Percentiles rank a stretch among this genome's conserved stretches.
These are phyloP conservation scores for Pezicula radicicola DNA, from an alignment of 2,329 filamentous ascomycete species.

Conservation along the genomic window DNA sequence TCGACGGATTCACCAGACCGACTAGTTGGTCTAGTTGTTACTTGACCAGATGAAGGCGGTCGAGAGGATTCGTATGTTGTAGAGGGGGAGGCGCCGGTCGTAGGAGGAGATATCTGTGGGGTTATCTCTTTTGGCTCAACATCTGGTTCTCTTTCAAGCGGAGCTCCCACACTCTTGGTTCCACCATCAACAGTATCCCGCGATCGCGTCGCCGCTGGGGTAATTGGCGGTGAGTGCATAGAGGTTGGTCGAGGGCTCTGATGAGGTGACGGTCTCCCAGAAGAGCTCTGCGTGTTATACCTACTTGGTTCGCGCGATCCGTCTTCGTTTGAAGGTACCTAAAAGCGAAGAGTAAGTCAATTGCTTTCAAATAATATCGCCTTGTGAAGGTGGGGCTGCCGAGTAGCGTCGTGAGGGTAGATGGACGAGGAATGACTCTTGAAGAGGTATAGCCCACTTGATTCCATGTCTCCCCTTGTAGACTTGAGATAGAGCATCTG, in stretches of 20 bases:
- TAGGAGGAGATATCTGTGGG: slow-evolving; percentile 64
- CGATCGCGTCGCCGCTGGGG: slow-evolving; percentile 73
- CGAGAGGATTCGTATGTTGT: slow-evolving; percentile 26
- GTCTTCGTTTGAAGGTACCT: slow-evolving; percentile 61
- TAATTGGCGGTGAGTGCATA: slow-evolving; percentile 85
- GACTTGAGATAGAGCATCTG: neutral
- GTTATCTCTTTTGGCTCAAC: slow-evolving; percentile 54
- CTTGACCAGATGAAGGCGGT: slow-evolving; percentile 29
- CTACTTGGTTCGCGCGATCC: slow-evolving; percentile 56
- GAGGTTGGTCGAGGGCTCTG: slow-evolving; percentile 65
- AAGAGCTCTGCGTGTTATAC: slow-evolving; percentile 62
- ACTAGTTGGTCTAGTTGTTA: slow-evolving; percentile 19
- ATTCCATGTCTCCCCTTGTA: no score
- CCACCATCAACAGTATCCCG: slow-evolving; percentile 41
- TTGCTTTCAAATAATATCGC: neutral
- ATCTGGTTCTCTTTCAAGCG: slow-evolving; percentile 33
- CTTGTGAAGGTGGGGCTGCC: no score
- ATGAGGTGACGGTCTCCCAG: slow-evolving; percentile 62
- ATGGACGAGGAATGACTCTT: neutral
- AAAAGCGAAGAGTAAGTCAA: slow-evolving; percentile 16
- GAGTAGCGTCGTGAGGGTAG: neutral
- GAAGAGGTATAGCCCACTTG: no score
- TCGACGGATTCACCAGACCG: slow-evolving; percentile 15
- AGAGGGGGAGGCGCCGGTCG: slow-evolving; percentile 42
- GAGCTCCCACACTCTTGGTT: slow-evolving; percentile 27